Evolutionary conservation across 805 yeast genomes (phyloP), one percentile per base, ranked within the genome.

Genomic region (Saturnispora gosingensis): DNA sequence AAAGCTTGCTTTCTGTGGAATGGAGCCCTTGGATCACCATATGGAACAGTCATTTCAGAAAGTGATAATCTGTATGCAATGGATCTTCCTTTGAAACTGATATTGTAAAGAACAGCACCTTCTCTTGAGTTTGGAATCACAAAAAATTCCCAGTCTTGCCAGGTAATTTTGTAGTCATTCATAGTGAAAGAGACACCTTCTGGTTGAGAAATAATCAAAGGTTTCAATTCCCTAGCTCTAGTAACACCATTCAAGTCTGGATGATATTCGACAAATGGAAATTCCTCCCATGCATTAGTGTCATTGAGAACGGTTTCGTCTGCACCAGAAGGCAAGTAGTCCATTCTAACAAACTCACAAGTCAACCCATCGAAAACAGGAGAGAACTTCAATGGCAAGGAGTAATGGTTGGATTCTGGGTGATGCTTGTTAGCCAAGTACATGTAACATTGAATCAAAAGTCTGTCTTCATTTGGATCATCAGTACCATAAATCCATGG

Each of bases 401-500:
- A 82, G 67, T 85, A 85, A 65, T 83, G 88, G 71, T 84, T 84
- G 5, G 86, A 80, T 65, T 83, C 86, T 46, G 78, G 65, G 70
- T 86, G 85, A 61, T 78, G 67, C 56, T 85, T 78, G 53, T 77
- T 81, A 58, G 75, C 73, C 62, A 85, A 75, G 68, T 86, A 86
- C 81, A 84, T 81, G 72, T 81, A 83, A 66, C 82, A 81, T 70
- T 83, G 89, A 56, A 81, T 72, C 71, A 81, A 70, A n/a, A 81
- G 77, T 66, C 82, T 76, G 43, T 65, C 71, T 62, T 82, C 86
- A 54, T 74, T 68, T 46, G 77, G 69, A 59, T 80, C 82, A 58
- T 80, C 82, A 34, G 88, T 82, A 61, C 91, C 95, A 65, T 86
- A 85, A 76, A 85, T 86, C 95, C 95, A 86, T 49, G 90, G 88